Evolutionary conservation across 306 rosid genomes (phyloP).

Genomic region (Vicia faba): DNA sequence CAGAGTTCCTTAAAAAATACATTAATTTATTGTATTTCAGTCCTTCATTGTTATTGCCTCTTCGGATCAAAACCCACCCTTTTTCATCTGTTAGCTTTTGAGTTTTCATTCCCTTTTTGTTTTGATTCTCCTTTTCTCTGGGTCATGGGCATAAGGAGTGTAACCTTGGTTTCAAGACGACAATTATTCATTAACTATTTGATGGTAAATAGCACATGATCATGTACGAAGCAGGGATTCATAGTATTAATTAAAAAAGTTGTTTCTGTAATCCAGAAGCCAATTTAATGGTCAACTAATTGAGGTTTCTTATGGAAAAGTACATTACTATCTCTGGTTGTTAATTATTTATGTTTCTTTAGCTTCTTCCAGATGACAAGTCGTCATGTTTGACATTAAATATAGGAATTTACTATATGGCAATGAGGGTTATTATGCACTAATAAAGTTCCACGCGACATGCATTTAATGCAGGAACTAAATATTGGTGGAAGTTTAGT

Average conservation of each 20-base stretch:
- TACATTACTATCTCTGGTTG: conserved; percentile 21
- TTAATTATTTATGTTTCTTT: conserved; percentile 21
- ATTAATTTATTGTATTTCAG: neutral
- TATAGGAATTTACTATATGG: conserved; percentile 15
- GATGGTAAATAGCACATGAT: neutral
- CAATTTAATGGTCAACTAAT: neutral
- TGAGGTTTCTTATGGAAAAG: conserved; percentile 1
- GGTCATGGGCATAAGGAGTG: neutral
- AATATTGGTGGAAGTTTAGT: conserved; percentile 92
- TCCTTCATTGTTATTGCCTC: conserved; percentile 22
- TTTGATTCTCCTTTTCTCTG: neutral
- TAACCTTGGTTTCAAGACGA: conserved; percentile 9
- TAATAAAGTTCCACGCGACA: neutral
- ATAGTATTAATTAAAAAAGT: conserved; percentile 5
- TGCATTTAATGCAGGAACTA: conserved; percentile 63
- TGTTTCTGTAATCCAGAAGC: neutral
- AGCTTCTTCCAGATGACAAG: conserved; percentile 2
- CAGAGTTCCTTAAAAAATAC: conserved; percentile 24
- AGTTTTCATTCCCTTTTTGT: conserved; percentile 5
- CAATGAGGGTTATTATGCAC: conserved; percentile 26
- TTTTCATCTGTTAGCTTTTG: conserved; percentile 7
- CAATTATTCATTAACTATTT: conserved; percentile 1
- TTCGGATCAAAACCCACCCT: neutral
- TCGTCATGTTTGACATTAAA: conserved; percentile 3
- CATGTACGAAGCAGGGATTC: conserved; percentile 1